Conservation (phyloP, 257 asterid species). For the Pogostemon cablin region DNA sequence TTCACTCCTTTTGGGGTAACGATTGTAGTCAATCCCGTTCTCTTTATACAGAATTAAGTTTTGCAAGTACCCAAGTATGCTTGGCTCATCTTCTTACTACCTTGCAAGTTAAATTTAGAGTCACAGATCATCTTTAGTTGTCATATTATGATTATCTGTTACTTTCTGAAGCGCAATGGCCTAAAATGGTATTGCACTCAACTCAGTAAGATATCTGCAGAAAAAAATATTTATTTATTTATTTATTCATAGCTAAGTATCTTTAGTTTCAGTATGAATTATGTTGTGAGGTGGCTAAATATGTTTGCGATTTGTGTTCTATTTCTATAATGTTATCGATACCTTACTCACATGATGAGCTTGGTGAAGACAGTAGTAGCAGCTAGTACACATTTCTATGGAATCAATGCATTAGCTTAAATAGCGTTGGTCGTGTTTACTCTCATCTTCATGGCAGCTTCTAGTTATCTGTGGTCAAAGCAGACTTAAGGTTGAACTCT, state of each 20-base stretch:
- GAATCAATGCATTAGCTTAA: neutral
- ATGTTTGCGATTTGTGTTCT: neutral
- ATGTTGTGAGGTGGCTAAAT: neutral
- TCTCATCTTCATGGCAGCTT: neutral
- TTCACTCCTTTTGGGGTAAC: neutral
- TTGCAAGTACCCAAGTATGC: neutral
- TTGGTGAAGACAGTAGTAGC: neutral
- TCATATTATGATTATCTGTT: neutral
- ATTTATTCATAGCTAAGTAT: neutral
- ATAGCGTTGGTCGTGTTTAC: neutral
- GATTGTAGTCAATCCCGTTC: neutral
- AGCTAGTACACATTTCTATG: neutral
- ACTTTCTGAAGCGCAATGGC: neutral
- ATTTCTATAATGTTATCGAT: neutral
- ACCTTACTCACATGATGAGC: neutral
- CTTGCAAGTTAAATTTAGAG: neutral
- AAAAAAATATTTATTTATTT: neutral
- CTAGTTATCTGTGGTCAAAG: neutral
- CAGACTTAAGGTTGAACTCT: neutral
- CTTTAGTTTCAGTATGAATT: neutral
- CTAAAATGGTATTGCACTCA: neutral
- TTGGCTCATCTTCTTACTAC: neutral
- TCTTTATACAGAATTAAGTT: neutral
- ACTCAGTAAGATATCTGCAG: neutral
- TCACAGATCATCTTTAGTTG: neutral